These are phyloP conservation scores for Russula dissimulans DNA, from an alignment of 768 basidiomycete genomes.

Conservation along the genomic window DNA sequence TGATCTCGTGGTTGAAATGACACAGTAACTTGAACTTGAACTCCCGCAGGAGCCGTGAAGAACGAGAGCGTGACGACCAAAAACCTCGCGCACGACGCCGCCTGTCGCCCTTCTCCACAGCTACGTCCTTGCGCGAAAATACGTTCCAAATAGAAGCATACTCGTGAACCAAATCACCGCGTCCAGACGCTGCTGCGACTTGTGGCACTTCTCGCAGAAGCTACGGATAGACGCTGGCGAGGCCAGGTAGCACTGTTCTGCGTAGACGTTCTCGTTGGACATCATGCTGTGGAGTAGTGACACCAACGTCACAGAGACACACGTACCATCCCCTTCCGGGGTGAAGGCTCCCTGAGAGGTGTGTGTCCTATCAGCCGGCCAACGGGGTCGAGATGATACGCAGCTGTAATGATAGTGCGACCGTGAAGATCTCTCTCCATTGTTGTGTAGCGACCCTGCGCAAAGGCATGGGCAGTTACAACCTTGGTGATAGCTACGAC, in stretches of 20 bases:
- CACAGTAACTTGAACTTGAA: conserved; percentile 87
- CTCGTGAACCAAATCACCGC: conserved; percentile 74
- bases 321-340: conserved; percentile 47
- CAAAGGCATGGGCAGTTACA: conserved; percentile 46
- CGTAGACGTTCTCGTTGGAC: conserved; percentile 68
- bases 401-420: conserved; percentile 60
- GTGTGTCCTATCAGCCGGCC: neutral
- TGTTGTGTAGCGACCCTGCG: conserved; percentile 60
- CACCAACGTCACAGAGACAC: conserved; percentile 49
- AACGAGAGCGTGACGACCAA: conserved; percentile 67
- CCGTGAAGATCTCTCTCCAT: conserved; percentile 72
- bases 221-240: conserved; percentile 59
- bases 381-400: conserved; percentile 20
- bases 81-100: conserved; percentile 59
- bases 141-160: conserved; percentile 56
- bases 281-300: conserved; percentile 57
- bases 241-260: conserved; percentile 65
- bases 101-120: conserved; percentile 36
- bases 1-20: conserved; percentile 79
- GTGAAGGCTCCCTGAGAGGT: conserved; percentile 59
- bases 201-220: conserved; percentile 62
- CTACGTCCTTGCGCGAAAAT: conserved; percentile 22
- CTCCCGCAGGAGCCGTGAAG: conserved; percentile 54
- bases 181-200: conserved; percentile 57
- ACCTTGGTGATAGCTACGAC: conserved; percentile 33